Evolutionary conservation across 768 basidiomycete genomes (phyloP).

Genomic region (Mycena maculata): DNA sequence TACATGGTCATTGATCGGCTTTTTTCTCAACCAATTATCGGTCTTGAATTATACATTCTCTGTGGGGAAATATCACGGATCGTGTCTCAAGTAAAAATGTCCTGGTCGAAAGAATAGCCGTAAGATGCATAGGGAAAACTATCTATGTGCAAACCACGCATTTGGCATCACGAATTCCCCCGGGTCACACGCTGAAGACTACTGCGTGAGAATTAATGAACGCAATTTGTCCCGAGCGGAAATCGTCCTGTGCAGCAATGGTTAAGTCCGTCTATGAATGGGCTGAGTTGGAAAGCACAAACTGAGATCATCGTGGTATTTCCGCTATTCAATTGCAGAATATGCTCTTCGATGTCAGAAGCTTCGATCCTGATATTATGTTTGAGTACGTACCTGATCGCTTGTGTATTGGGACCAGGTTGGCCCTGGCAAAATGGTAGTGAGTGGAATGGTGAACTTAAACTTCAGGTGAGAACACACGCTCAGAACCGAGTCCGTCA

Average conservation of each 20-base stretch:
- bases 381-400: neutral
- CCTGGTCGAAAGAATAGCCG: too few relatives aligned
- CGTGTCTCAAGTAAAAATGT: too few relatives aligned
- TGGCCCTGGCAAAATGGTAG: neutral
- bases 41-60: too few relatives aligned
- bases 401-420: conserved; percentile 4
- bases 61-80: too few relatives aligned
- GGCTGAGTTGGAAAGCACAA: neutral
- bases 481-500: conserved; percentile 47
- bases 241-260: neutral
- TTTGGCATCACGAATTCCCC: too few relatives aligned
- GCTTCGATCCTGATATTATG: neutral
- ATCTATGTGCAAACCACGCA: too few relatives aligned
- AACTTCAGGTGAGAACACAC: neutral
- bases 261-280: too few relatives aligned
- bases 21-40: too few relatives aligned
- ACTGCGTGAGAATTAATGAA: neutral
- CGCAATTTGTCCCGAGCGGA: neutral
- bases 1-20: too few relatives aligned
- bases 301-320: neutral
- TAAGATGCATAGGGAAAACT: too few relatives aligned
- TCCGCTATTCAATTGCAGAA: neutral
- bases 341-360: neutral
- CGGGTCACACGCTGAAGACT: too few relatives aligned
- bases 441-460: neutral